Conservation (phyloP, 2,329 filamentous ascomycete genomes). For the Penicillium brevicompactum region DNA sequence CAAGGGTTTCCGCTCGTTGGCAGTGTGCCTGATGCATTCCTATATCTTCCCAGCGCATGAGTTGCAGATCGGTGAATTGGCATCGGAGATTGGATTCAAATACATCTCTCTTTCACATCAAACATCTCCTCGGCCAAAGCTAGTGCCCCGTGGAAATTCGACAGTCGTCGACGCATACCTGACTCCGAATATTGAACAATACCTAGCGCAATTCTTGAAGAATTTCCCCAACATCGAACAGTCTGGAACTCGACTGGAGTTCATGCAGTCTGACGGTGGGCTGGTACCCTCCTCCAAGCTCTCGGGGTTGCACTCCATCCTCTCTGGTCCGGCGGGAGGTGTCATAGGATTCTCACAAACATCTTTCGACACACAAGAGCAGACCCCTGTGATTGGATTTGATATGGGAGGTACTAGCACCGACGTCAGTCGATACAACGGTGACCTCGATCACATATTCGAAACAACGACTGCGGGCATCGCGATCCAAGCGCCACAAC, state of each 20-base stretch:
- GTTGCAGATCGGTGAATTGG: constrained; percentile 69
- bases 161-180: constrained; percentile 77
- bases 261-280: constrained; percentile 83
- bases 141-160: constrained; percentile 71
- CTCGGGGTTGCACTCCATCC: constrained; percentile 79
- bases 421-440: constrained; percentile 81
- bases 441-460: constrained; percentile 86
- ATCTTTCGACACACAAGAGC: constrained; percentile 76
- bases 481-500: constrained; percentile 85
- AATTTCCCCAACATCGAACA: background rate
- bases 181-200: constrained; percentile 73
- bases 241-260: constrained; percentile 12
- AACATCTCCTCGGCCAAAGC: constrained; percentile 81
- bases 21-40: constrained; percentile 83
- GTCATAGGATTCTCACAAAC: constrained; percentile 91
- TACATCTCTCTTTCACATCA: constrained; percentile 71
- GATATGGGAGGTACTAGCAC: constrained; percentile 95
- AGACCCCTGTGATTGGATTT: constrained; percentile 84
- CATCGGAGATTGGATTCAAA: constrained; percentile 73
- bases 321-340: constrained; percentile 88
- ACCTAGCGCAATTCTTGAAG: constrained; percentile 50
- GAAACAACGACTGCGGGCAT: constrained; percentile 90
- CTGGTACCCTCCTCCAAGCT: constrained; percentile 62
- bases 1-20: constrained; percentile 71
- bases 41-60: constrained; percentile 87